phyloP scores from a whole-genome alignment of 352 stramenopile species.

The Phytopythium aichiense region DNA sequence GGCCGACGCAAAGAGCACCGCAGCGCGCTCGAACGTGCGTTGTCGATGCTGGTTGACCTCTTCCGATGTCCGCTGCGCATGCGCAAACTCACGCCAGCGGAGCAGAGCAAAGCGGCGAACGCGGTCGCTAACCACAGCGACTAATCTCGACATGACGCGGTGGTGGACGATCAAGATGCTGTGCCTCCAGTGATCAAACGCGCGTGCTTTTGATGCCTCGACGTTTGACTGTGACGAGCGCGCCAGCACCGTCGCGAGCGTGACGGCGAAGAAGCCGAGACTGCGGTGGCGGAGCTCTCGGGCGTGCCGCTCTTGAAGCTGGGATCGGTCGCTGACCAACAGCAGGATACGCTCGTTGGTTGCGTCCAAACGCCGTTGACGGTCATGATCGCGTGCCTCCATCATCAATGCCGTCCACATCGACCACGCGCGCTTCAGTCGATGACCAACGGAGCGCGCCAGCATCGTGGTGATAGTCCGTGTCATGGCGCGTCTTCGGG shows the following conservation, averaged over 20 bases:
- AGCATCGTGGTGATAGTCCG: conserved; percentile 4
- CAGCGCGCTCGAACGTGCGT: background rate
- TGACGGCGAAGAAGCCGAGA: conserved; percentile 8
- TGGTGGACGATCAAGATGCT: background rate
- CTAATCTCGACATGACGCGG: background rate
- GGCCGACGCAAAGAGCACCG: conserved; percentile 4
- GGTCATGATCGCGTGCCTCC: conserved; percentile 10
- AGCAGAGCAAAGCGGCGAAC: background rate
- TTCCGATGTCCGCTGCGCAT: background rate
- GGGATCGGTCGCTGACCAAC: conserved; percentile 12
- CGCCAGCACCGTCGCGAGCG: conserved; percentile 5
- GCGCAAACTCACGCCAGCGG: background rate
- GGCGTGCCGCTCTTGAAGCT: conserved; percentile 9
- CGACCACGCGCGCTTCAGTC: conserved; percentile 7
- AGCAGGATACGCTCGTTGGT: conserved; percentile 20
- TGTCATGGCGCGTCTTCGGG: conserved; percentile 8
- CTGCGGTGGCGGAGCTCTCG: conserved; percentile 8
- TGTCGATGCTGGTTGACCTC: conserved; percentile 1
- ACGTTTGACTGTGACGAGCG: background rate
- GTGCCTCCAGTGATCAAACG: conserved; percentile 2
- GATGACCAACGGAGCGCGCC: background rate
- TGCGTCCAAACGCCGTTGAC: conserved; percentile 6
- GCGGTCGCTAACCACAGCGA: background rate
- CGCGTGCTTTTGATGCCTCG: background rate
- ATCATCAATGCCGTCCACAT: conserved; percentile 6